Percentiles rank a stretch among this genome's conserved stretches.
phyloP scores from a whole-genome alignment of 2,329 filamentous ascomycete genomes.

The Salinomyces thailandicus region DNA sequence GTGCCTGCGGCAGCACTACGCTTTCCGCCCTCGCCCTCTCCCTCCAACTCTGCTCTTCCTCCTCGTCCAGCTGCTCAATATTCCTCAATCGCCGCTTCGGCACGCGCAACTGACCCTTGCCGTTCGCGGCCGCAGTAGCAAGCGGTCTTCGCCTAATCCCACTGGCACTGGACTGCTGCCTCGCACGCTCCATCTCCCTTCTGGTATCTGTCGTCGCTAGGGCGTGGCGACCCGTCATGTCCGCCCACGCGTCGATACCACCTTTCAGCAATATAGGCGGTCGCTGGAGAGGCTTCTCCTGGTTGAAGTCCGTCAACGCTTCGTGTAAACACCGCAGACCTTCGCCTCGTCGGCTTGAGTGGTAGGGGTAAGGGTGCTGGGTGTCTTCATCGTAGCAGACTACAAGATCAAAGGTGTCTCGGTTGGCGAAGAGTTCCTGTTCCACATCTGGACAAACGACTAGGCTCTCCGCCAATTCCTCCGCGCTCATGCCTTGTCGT shows the following conservation, averaged over 20 bases:
- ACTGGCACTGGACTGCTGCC: slow-evolving; percentile 16
- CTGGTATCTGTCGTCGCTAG: slow-evolving; percentile 48
- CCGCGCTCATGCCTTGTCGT: slow-evolving; percentile 55
- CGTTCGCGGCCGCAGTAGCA: slow-evolving; percentile 37
- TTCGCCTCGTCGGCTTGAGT: slow-evolving; percentile 29
- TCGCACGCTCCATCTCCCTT: slow-evolving; percentile 37
- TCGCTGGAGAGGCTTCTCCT: slow-evolving; percentile 60
- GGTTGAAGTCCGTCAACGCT: slow-evolving; percentile 75
- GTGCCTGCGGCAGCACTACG: slow-evolving; percentile 31
- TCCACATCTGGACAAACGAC: slow-evolving; percentile 65
- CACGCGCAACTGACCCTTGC: slow-evolving; percentile 37
- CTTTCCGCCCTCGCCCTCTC: slow-evolving; percentile 62
- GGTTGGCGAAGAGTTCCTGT: slow-evolving; percentile 59
- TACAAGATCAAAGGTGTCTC: slow-evolving; percentile 70
- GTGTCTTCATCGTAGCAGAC: slow-evolving; percentile 78
- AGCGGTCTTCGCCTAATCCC: slow-evolving; percentile 41
- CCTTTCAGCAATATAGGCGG: slow-evolving; percentile 70
- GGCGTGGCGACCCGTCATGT: slow-evolving; percentile 64
- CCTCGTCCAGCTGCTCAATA: slow-evolving; percentile 62
- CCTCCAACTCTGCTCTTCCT: slow-evolving; percentile 74
- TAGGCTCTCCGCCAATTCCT: slow-evolving; percentile 56
- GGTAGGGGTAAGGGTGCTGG: slow-evolving; percentile 45
- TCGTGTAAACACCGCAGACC: slow-evolving; percentile 65
- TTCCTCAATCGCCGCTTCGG: slow-evolving; percentile 47
- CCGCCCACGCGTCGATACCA: slow-evolving; percentile 76